Percentiles rank a stretch among this genome's conserved stretches.
Conservation (phyloP, 345 rosid species). For the Brassica cretica region DNA sequence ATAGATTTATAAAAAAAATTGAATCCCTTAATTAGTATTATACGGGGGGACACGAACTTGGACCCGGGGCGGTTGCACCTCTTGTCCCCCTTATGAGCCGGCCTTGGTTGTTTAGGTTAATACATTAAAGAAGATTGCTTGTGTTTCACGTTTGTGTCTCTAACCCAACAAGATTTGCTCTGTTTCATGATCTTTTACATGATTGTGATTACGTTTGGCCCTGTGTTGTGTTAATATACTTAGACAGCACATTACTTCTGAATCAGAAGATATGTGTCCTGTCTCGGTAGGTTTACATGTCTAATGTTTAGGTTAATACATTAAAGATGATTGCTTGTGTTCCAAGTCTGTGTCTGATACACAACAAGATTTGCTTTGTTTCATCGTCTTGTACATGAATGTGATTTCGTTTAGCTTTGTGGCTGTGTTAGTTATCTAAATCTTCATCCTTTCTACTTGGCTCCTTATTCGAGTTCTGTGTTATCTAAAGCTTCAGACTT, state of each 20-base stretch:
- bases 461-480: not conserved
- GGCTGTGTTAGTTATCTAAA: too few species aligned
- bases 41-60: too few species aligned
- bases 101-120: not conserved
- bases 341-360: slow-evolving; percentile 17
- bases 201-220: too few species aligned
- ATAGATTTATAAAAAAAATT: too few species aligned
- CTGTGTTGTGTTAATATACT: too few species aligned
- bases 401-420: not conserved
- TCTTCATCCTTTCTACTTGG: not conserved
- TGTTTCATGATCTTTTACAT: too few species aligned
- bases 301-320: not conserved
- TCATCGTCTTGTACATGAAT: not conserved
- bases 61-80: too few species aligned
- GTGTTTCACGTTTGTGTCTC: slow-evolving; percentile 22
- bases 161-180: not conserved
- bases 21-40: too few species aligned
- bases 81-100: too few species aligned
- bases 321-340: not conserved
- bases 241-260: too few species aligned
- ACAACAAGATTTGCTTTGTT: not conserved
- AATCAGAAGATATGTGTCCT: too few species aligned
- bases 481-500: slow-evolving; percentile 19
- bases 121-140: not conserved
- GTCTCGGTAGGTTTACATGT: too few species aligned